Conservation (phyloP, 2,329 filamentous ascomycete species). For the Aureobasidium musti region DNA sequence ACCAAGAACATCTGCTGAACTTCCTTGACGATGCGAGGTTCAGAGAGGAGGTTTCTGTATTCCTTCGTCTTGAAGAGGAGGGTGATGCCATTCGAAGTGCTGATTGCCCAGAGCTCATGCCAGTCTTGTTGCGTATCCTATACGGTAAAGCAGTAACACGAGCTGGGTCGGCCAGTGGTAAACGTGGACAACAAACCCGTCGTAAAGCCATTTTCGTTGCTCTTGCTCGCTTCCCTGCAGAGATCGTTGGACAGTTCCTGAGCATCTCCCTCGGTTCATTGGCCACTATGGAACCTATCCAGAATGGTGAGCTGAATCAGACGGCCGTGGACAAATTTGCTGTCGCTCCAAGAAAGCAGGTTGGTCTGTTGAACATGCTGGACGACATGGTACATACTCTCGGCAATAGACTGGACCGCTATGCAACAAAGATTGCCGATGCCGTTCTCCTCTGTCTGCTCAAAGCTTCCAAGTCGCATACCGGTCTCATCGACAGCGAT, state of each 20-base stretch:
- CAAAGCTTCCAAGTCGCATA: constrained; percentile 58
- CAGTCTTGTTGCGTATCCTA: constrained; percentile 79
- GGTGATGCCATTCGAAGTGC: constrained; percentile 65
- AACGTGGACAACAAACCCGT: constrained; percentile 77
- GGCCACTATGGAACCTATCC: not conserved
- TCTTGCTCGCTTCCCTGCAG: constrained; percentile 71
- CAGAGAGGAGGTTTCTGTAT: constrained; percentile 88
- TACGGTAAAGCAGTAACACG: constrained; percentile 88
- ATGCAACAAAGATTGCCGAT: constrained; percentile 69
- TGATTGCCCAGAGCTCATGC: constrained; percentile 75
- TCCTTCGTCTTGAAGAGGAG: constrained; percentile 68
- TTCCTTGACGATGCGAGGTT: constrained; percentile 89
- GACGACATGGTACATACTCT: constrained; percentile 83
- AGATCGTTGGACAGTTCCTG: constrained; percentile 78
- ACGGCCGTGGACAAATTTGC: constrained; percentile 24
- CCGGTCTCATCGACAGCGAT: constrained; percentile 47
- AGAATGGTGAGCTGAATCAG: not conserved
- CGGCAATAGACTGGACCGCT: constrained; percentile 69
- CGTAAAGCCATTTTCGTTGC: constrained; percentile 73
- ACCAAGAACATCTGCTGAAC: constrained; percentile 82
- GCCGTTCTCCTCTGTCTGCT: constrained; percentile 80
- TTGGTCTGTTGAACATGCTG: constrained; percentile 90
- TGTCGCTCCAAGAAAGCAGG: constrained; percentile 64
- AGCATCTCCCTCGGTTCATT: constrained; percentile 72
- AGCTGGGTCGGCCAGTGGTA: constrained; percentile 72